A percentile compares a stretch with the other conserved stretches of the same genome.
Evolutionary conservation across 176 grass and related monocot species (phyloP).

Genomic region (Lolium rigidum): DNA sequence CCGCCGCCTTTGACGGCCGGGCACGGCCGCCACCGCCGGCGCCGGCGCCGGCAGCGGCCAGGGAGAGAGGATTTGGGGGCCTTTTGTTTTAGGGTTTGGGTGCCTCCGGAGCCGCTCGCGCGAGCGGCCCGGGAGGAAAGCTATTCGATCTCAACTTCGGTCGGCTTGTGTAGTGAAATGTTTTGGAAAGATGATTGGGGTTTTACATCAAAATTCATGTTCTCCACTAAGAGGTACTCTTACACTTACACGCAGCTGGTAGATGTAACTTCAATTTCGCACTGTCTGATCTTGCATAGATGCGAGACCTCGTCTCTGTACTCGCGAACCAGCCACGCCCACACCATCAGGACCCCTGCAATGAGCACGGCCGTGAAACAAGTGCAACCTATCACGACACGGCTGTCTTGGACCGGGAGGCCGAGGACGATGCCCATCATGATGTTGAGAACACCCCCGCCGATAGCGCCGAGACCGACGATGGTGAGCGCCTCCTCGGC

Average conservation of each 20-base stretch:
- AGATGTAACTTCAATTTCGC: not conserved
- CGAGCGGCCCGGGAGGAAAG: no score
- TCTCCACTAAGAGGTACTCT: no score
- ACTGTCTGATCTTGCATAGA: not conserved
- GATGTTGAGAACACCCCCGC: not conserved
- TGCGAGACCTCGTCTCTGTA: not conserved
- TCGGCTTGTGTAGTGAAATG: no score
- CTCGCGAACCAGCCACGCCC: conserved; percentile 3
- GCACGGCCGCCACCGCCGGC: no score
- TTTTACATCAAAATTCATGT: no score
- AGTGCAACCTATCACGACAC: not conserved
- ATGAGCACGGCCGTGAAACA: not conserved
- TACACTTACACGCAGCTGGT: not conserved
- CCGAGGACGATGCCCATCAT: not conserved
- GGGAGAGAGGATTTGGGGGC: no score
- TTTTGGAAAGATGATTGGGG: no score
- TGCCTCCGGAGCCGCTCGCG: no score
- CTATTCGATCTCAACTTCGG: no score
- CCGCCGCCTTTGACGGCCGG: no score
- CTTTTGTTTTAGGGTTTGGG: no score
- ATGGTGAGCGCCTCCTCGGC: not conserved
- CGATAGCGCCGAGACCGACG: not conserved
- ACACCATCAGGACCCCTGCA: not conserved
- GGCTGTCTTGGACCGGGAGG: not conserved
- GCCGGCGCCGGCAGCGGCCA: no score